Base-by-base conservation (phyloP, 2,329 filamentous ascomycete species). In the Didymella segeticola region DNA sequence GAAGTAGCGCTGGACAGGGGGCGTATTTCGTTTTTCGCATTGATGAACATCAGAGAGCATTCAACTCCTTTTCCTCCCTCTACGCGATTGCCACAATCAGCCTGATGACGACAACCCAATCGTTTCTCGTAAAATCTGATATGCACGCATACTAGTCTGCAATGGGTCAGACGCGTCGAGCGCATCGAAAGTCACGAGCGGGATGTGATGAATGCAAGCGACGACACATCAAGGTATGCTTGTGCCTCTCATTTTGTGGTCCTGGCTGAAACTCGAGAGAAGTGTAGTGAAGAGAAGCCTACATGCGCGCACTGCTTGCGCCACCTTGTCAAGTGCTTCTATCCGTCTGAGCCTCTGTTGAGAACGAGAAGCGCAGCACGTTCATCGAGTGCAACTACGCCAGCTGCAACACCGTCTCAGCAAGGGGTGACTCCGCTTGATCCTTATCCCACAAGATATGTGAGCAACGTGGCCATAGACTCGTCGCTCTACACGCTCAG, bases 141-240 rank as follows among this genome's bases (percentile, higher is more conserved):
- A 27, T 45, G 23, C 15, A 22, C 14, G 12, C 14, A 5, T 29
- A n/a, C 49, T 47, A 53, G 25, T 30, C 43, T 30, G 34, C n/a
- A 15, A 55, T 55, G 47, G 46, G 52, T 12, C 34, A 51, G 41
- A 63, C 53, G 17, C 56, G 60, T 34, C 37, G 45, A 27, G 56
- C 60, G 12, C 62, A 64, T 37, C 48, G 56, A 7, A 64, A 63
- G 47, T 64, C 62, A 23, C 58, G 62, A 14, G 46, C 23, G 4
- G 62, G 62, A 12, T 64, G 62, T 27, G 29, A 36, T 19, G 55
- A 60, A 42, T 64, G 63, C 34, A 66, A 61, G 27, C 61, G 57
- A 31, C 57, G 63, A n/a, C 54, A 57, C 11, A 66, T 64, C 31
- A 66, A 66, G 55, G 61, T 63, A 53, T 17, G 22, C n/a, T 33